Evolutionary conservation across 306 rosid species (phyloP), one percentile per base, ranked within the genome.

Genomic region (Glycine latifolia): DNA sequence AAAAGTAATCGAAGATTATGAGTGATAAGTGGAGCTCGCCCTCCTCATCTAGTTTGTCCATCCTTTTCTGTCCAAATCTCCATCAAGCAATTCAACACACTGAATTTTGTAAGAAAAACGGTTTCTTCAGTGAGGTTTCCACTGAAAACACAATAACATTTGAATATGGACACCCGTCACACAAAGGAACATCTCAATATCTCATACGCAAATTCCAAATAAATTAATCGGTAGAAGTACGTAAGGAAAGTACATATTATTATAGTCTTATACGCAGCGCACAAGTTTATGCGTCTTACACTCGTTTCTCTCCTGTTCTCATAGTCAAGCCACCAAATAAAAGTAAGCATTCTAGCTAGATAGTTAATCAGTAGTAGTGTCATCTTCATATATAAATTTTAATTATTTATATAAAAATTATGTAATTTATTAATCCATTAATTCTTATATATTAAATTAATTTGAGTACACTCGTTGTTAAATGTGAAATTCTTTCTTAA

Each of bases 31-130:
- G 49, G 6, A 67, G 10, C 53, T 75, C 9, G 2, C 1, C 12
- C 56, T 17, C 70, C 13, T 67, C 47, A 33, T 35, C 55, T 33
- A 49, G 10, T 43, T 0, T 6, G 47, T 7, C 47, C 8, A 7
- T 43, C 47, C 12, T 37, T 82, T 66, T 81, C 80, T 35, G 5
- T 56, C 71, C 8, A 61, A 44, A 12, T 82, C 85, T 35, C 12
- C 16, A 14, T 16, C 39, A 71, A 26, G 8, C 7, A 65, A 53
- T 81, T 81, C 73, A 81, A 48, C 63, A 6, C 70, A 59, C 70
- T 71, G 3, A 62, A 74, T 53, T 53, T 16, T 13, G n/a, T 52
- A 73, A 2, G 0, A 53, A 55, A 37, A 14, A 10, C 35, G 10
- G 15, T 13, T 14, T 73, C 65, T 54, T 20, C 10, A 20, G 43